These are phyloP conservation scores for Talaromyces sp. DNA, from an alignment of 2,329 filamentous ascomycete species.

Conservation along the genomic window DNA sequence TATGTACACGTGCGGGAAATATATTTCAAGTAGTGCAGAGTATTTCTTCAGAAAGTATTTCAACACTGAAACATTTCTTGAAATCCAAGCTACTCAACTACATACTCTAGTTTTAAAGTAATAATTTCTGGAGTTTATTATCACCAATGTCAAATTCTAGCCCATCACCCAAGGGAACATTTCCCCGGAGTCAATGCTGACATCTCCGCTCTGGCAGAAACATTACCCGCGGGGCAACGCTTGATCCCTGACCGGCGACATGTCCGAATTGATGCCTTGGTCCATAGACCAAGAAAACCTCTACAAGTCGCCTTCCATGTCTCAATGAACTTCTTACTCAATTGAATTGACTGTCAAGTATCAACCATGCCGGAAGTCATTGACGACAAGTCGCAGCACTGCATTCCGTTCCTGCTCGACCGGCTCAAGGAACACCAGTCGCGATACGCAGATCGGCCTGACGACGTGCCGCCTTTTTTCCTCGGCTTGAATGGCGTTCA, in stretches of 20 bases:
- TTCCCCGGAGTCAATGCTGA: background rate
- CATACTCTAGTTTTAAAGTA: no score
- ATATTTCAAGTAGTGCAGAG: no score
- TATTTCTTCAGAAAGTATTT: no score
- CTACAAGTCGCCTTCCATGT: no score
- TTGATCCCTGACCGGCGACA: background rate
- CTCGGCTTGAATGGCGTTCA: slow-evolving; percentile 88
- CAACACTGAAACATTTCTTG: no score
- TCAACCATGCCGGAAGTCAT: slow-evolving; percentile 48
- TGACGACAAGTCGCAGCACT: slow-evolving; percentile 73
- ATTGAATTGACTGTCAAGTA: background rate
- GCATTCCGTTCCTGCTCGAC: slow-evolving; percentile 68
- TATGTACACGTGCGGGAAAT: no score
- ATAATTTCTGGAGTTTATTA: no score
- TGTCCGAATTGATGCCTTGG: background rate
- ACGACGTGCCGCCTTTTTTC: slow-evolving; percentile 61
- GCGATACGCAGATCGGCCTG: slow-evolving; percentile 28
- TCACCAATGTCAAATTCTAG: no score
- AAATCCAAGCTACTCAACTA: no score
- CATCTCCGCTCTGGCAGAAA: background rate
- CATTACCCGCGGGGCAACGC: background rate
- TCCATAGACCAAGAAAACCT: background rate
- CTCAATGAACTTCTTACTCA: background rate
- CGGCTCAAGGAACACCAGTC: slow-evolving; percentile 49
- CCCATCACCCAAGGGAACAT: background rate